Evolutionary conservation across 352 stramenopile genomes (phyloP), one percentile per base, ranked within the genome.

Genomic region (Globisporangium nunn): DNA sequence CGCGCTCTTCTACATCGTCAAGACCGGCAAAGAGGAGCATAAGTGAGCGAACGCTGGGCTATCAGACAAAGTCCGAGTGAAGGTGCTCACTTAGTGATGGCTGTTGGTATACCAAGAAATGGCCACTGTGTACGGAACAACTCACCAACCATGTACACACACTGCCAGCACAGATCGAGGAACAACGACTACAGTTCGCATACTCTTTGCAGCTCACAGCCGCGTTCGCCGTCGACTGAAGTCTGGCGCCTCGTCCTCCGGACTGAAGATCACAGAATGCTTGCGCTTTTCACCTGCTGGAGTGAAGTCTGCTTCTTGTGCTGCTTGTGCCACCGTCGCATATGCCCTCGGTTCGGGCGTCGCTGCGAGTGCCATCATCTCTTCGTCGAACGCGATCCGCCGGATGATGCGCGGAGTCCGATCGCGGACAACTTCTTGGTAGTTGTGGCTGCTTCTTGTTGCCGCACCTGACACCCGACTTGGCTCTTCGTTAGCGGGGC

Each of bases 1-100:
- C 58, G 79, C 78, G 39, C 68, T 93, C 17, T 92, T 93, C 51
- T 90, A 91, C 66, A 91, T 91, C 53, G 72, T 95, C 58, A 92
- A 89, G 63, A 90, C 81, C 2, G 82, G 81, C 40, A 88, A 88
- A 57, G 82, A 92, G 72, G 80, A 92, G 58, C 70, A 89, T 55
- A 71, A 87, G 63, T 87, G 74, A 48, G 29, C 33, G 33, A 37
- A 8, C 5, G 33, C 33, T 11, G 6, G 6, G 33, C 33, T 37
- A 8, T 37, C 33, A 37, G 33, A 46, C 23, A 23, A 23, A 23
- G 23, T 23, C 23, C 23, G 23, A 23, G 23, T 23, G 23, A 23
- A 23, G 23, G 23, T 23, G 23, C 23, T 23, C 23, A 23, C 23
- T 23, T 23, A 23, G 23, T 23, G 23, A 23, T 23, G 23, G 23